Evolutionary conservation across 345 rosid species (phyloP), one percentile per base, ranked within the genome.

Genomic region (Arabidopsis thaliana): DNA sequence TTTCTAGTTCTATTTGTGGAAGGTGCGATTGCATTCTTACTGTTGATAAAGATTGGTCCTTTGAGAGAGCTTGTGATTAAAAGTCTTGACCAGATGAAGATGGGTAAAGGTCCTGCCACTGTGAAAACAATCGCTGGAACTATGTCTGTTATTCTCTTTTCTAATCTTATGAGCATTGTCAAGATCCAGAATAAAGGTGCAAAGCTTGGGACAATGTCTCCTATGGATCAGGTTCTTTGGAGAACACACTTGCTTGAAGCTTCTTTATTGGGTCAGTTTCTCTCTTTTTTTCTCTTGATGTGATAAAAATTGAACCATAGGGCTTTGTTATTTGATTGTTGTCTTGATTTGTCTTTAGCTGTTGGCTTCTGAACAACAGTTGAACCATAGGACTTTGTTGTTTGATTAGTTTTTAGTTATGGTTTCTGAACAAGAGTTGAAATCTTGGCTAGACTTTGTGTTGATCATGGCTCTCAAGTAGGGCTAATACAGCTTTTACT

Each of bases 161-260:
- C 93, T 6, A 90, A 88, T 80, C 82, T 94, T 34, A 88, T 87
- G 95, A 94, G 83, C 83, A 90, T 91, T 42, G 72, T 90, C 13
- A 94, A 91, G 96, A 94, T 94, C 89, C 97, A 94, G 85, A 91
- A 91, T 73, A 94, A 94, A 59, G 98, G 98, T 37, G 87, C 97
- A 3, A 94, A 94, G 88, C 93, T 94, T 61, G 98, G 97, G 2
- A 94, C 97, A 40, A 87, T 91, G 98, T 94, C 98, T 14, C 98
- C 98, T 13, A 91, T 90, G 98, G 97, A 94, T 85, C 98, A 94
- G 80, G 98, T 94, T 73, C 88, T 94, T 4, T 94, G 97, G 98
- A 88, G 98, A 81, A 91, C 96, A 9, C 97, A 94, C 74, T 82
- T 94, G 89, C 96, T 94, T 34, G 98, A 94, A 82, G 98, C 98